phyloP scores from a whole-genome alignment of 345 rosid genomes.

The Melaleuca alternifolia region DNA sequence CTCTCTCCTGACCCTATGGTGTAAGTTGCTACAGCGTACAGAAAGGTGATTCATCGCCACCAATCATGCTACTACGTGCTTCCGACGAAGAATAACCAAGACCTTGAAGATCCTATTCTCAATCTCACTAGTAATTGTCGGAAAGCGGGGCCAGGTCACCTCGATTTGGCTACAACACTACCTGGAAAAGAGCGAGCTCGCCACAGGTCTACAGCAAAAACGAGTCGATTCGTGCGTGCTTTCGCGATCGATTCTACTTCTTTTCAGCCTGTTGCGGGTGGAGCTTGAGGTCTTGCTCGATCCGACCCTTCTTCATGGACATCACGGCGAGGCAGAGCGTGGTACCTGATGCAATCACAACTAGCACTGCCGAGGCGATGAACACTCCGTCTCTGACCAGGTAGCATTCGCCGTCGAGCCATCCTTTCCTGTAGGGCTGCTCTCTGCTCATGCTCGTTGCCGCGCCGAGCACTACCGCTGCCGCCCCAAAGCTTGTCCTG shows the following conservation, averaged over 20 bases:
- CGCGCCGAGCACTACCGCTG: constrained; percentile 27
- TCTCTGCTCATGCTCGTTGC: constrained; percentile 67
- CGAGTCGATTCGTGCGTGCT: not conserved
- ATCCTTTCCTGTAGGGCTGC: constrained; percentile 60
- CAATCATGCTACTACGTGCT: not conserved
- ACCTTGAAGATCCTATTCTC: not conserved
- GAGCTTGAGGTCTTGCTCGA: not conserved
- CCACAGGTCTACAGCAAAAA: not conserved
- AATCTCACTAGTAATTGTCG: not conserved
- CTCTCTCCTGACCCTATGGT: not conserved
- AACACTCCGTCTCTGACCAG: constrained; percentile 52
- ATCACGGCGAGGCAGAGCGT: constrained; percentile 23
- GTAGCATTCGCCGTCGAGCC: constrained; percentile 70
- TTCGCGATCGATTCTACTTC: not conserved
- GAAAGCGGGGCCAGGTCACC: not conserved
- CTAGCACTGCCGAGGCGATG: constrained; percentile 35
- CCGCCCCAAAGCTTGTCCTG: constrained; percentile 63
- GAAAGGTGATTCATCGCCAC: not conserved
- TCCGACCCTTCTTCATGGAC: not conserved
- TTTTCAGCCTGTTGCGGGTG: not conserved
- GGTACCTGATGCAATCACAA: constrained; percentile 20
- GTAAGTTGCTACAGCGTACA: not conserved
- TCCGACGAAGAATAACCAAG: not conserved
- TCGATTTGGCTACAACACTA: rapidly evolving
- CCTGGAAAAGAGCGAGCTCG: not conserved